A percentile compares a stretch with the other conserved stretches of the same genome.
Conservation (phyloP, 2,329 filamentous ascomycete species). For the Ceratocystis diversiconidia region DNA sequence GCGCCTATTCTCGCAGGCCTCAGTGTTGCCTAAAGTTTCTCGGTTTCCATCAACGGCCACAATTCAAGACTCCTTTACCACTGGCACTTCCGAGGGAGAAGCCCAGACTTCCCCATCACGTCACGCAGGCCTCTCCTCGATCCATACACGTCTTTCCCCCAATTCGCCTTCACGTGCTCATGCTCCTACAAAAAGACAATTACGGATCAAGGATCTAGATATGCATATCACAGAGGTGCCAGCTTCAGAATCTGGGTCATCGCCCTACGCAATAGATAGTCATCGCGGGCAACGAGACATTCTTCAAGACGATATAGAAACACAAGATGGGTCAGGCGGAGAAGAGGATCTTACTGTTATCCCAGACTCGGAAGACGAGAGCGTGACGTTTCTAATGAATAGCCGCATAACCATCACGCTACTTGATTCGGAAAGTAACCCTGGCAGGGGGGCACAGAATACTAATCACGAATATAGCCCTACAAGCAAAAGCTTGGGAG, state of each 20-base stretch:
- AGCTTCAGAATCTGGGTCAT: not conserved
- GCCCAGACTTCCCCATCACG: not conserved
- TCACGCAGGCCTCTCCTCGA: not conserved
- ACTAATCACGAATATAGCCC: not conserved
- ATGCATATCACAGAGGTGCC: not conserved
- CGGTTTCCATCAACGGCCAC: slow-evolving; percentile 24
- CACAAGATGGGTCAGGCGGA: slow-evolving; percentile 13
- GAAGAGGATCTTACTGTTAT: slow-evolving; percentile 18
- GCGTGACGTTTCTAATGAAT: not conserved
- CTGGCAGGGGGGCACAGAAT: not conserved
- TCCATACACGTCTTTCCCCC: not conserved
- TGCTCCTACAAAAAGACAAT: not conserved
- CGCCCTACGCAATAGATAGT: slow-evolving; percentile 11
- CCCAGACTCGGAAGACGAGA: slow-evolving; percentile 16
- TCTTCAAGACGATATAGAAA: slow-evolving; percentile 15
- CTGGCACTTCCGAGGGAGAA: slow-evolving; percentile 7
- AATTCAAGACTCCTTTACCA: slow-evolving; percentile 33
- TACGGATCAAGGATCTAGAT: not conserved
- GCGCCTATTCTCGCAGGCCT: not conserved
- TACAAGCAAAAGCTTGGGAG: not conserved
- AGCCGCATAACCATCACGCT: not conserved
- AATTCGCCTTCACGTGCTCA: not conserved
- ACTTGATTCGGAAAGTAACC: not conserved
- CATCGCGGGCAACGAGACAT: slow-evolving; percentile 14
- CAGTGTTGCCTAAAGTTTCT: not conserved